These are phyloP conservation scores for Bryopsis sp. DNA, from an alignment of 139 green algal genomes.

Conservation along the genomic window DNA sequence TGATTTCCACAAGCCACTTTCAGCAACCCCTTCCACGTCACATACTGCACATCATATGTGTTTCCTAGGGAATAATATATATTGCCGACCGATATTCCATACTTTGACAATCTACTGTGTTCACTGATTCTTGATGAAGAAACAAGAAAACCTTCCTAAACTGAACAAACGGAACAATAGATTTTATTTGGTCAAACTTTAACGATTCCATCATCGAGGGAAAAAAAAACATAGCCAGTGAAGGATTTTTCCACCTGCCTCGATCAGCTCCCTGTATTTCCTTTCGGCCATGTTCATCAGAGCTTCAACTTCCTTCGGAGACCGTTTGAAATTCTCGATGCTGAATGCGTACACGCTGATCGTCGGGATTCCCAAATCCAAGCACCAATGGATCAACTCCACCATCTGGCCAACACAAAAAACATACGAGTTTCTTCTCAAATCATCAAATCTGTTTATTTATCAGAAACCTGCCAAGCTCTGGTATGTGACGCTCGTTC, in stretches of 20 bases:
- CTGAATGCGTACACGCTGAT: slow-evolving; percentile 92
- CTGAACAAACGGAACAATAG: slow-evolving; percentile 2
- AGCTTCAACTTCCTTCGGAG: slow-evolving; percentile 55
- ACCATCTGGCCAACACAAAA: slow-evolving; percentile 71
- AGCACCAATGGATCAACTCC: slow-evolving; percentile 75
- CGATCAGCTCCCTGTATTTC: slow-evolving; percentile 59
- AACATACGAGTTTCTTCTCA: no score
- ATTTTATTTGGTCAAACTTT: slow-evolving; percentile 13
- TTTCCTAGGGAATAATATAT: no score
- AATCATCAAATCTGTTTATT: no score
- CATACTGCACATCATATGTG: no score
- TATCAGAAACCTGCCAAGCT: slow-evolving; percentile 1
- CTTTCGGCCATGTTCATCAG: slow-evolving; percentile 74
- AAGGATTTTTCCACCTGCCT: slow-evolving; percentile 18
- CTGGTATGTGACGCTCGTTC: no score
- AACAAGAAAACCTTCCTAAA: no score
- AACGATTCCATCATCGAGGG: not conserved
- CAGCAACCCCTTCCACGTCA: no score
- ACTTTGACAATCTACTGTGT: no score
- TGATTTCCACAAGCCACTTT: no score
- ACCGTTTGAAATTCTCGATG: slow-evolving; percentile 89
- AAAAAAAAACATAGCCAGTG: slow-evolving; percentile 12
- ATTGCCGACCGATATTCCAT: no score
- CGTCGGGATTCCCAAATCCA: slow-evolving; percentile 67
- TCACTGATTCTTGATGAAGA: no score